These are phyloP conservation scores for Kewa caespitosa DNA, from an alignment of 179 eudicot species.

Conservation along the genomic window DNA sequence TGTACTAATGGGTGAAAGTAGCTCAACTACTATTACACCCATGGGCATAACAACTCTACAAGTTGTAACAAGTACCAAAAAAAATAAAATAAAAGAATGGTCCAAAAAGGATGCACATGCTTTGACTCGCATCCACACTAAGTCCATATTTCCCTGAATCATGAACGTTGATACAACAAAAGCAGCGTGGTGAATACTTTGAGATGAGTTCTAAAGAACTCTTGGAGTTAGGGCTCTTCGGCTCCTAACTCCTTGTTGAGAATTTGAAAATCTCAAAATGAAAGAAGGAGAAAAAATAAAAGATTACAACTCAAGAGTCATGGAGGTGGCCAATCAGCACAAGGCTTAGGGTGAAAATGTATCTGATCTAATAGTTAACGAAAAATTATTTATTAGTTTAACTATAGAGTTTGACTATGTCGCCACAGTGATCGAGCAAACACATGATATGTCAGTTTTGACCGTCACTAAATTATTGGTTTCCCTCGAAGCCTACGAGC, in stretches of 20 bases:
- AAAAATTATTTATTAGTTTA: not conserved
- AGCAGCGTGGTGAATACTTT: not conserved
- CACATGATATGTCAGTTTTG: not conserved
- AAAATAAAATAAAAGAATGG: not conserved
- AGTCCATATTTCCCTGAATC: not conserved
- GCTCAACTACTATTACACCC: not conserved
- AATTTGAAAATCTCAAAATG: conserved; percentile 7
- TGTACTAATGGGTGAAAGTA: not conserved
- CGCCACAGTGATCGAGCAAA: not conserved
- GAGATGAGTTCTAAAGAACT: too few relatives aligned
- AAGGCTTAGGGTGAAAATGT: not conserved
- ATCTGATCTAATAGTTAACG: not conserved
- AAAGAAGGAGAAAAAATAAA: not conserved
- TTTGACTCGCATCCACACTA: not conserved
- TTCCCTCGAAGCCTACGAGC: conserved; percentile 5
- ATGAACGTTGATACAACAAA: conserved; percentile 1
- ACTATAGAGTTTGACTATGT: not conserved
- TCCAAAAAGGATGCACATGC: not conserved
- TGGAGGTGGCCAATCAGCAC: not conserved
- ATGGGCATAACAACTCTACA: not conserved
- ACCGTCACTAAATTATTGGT: not conserved
- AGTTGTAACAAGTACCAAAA: not conserved
- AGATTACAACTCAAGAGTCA: not conserved
- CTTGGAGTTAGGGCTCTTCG: not conserved
- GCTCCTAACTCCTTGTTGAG: not conserved